Evolutionary conservation across 441 rosid species (phyloP), one percentile per base, ranked within the genome.

Genomic region (Populus tomentosa): DNA sequence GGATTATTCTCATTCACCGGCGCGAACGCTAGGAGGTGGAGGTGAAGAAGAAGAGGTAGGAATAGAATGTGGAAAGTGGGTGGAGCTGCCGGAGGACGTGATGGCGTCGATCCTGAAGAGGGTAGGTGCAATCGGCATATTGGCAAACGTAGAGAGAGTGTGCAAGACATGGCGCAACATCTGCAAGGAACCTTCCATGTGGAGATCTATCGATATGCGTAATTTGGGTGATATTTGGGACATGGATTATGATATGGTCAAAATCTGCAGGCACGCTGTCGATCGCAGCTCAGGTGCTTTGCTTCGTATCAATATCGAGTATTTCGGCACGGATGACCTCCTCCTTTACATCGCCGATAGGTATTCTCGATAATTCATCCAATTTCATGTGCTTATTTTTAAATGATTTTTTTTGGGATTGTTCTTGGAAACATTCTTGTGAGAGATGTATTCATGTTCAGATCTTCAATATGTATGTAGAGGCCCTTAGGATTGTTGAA

Each of bases 111-210:
- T 93, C 5, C 30, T 93, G 14, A 24, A 4, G 36, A 79, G 75
- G 50, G 73, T 88, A 4, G 88, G 85, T 1, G 77, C 81, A 18
- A 18, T 83, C 0, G 89, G 85, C 38, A 82, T 88, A 18, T 73
- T 91, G 28, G 20, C 8, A 40, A 86, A 46, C 35, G 92, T 80
- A 8, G 86, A 84, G 76, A 28, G 2, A 0, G 98, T 93, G 36
- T 91, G 98, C 82, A 40, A 82, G 30, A 71, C 85, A 10, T 90
- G 98, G 94, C 83, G 81, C 26, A 59, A 67, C 69, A 74, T 90
- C 77, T 89, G 87, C 83, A 77, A 20, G 76, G 94, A 91, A 4
- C 93, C 92, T 2, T 79, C 77, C 1, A 77, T 91, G 83, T 91
- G 95, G 96, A 80, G 89, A 53, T 71, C 77, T 75, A 85, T 91